Percentiles rank a stretch among this genome's conserved stretches.
Evolutionary conservation across 768 basidiomycete species (phyloP).

Genomic region (Podaxis sp.): DNA sequence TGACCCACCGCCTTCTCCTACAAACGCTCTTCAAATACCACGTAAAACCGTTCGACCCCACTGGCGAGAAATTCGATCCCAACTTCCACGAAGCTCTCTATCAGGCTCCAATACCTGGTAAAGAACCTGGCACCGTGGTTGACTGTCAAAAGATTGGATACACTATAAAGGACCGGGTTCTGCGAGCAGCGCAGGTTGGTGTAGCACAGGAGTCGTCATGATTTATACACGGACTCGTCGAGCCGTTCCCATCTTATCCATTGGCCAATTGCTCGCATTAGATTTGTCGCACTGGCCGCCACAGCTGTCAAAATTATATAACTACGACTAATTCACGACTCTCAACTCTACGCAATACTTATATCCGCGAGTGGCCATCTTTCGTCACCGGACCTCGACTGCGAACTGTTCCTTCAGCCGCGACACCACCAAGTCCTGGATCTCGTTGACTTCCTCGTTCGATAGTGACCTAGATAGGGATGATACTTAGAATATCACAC

Average conservation of each 20-base stretch:
- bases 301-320: constrained; percentile 24
- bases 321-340: constrained; percentile 21
- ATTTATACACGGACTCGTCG: constrained; percentile 10
- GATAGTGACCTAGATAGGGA: constrained; percentile 63
- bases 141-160: constrained; percentile 91
- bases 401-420: constrained; percentile 60
- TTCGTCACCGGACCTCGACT: constrained; percentile 81
- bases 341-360: constrained; percentile 30
- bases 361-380: constrained; percentile 16
- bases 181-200: constrained; percentile 96
- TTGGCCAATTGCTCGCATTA: constrained; percentile 7
- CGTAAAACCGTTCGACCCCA: constrained; percentile 88
- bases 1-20: constrained; percentile 87
- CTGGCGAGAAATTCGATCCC: constrained; percentile 92
- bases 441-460: constrained; percentile 84
- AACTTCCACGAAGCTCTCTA: constrained; percentile 95
- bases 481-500: background rate
- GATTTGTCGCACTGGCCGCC: constrained; percentile 3
- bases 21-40: constrained; percentile 92
- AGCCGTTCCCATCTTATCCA: background rate
- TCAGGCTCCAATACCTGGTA: constrained; percentile 87
- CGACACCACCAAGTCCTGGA: constrained; percentile 63
- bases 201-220: constrained; percentile 74
- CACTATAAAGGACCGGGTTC: constrained; percentile 89
- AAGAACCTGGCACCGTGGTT: constrained; percentile 85